These are phyloP conservation scores for Pleurozium schreberi DNA, from an alignment of 225 moss, liverwort and hornwort genomes.

Conservation along the genomic window DNA sequence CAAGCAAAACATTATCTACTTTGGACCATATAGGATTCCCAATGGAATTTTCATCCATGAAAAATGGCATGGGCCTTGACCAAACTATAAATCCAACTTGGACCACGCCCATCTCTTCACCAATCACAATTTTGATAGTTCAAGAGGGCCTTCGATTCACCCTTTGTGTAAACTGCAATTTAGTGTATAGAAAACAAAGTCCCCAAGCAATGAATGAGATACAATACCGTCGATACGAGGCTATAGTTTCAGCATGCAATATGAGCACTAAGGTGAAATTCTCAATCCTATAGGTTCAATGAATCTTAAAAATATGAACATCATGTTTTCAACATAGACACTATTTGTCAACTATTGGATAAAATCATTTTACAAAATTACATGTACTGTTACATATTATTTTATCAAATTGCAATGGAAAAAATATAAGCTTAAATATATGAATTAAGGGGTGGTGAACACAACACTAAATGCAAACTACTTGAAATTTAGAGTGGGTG, in stretches of 20 bases:
- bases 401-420: no score
- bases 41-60: background rate
- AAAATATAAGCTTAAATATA: no score
- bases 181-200: accelerated
- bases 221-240: accelerated
- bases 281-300: accelerated
- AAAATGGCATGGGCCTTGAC: background rate
- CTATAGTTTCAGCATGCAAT: background rate
- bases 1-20: accelerated
- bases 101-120: accelerated
- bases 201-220: accelerated
- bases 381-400: no score
- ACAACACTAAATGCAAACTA: no score
- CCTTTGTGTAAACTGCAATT: accelerated
- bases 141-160: accelerated
- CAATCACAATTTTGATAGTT: background rate
- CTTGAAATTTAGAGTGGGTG: no score
- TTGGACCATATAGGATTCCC: background rate
- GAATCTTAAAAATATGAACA: background rate
- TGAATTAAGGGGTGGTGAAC: no score
- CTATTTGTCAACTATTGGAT: no score
- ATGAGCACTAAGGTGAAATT: background rate
- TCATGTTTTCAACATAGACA: no score
- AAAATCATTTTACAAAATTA: no score
- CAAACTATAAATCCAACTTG: background rate